Percentiles rank a stretch among this genome's conserved stretches.
These are phyloP conservation scores for Trichoderma sp. DNA, from an alignment of 2,329 filamentous ascomycete species.

Conservation along the genomic window DNA sequence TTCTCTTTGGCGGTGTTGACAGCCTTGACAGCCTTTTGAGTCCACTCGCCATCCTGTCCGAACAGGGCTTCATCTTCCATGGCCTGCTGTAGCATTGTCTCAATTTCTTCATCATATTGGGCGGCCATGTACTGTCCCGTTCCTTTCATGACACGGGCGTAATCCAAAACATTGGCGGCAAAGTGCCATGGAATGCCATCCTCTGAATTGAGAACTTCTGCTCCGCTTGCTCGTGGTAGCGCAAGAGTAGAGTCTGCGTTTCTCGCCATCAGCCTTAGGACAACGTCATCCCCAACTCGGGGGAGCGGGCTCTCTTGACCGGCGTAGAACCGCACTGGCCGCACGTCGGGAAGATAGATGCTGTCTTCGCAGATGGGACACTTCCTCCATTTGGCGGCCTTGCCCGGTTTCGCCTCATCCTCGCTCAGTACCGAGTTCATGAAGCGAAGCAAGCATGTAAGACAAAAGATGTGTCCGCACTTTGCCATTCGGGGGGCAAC, in stretches of 20 bases:
- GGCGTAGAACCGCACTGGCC: constrained; percentile 86
- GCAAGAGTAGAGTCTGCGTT: constrained; percentile 81
- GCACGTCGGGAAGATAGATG: constrained; percentile 87
- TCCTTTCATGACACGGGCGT: constrained; percentile 93
- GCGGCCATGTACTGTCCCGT: constrained; percentile 82
- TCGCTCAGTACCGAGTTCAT: constrained; percentile 82
- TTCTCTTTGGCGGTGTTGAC: constrained; percentile 78
- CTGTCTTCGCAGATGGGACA: constrained; percentile 95
- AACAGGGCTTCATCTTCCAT: constrained; percentile 90
- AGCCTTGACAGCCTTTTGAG: constrained; percentile 74
- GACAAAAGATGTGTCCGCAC: constrained; percentile 95
- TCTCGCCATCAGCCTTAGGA: constrained; percentile 82
- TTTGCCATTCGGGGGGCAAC: constrained; percentile 95
- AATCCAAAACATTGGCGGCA: constrained; percentile 90
- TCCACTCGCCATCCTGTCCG: constrained; percentile 91
- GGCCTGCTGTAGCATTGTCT: constrained; percentile 72
- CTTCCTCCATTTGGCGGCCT: constrained; percentile 82
- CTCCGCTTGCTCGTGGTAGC: constrained; percentile 76
- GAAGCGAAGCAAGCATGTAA: constrained; percentile 90
- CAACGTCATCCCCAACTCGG: constrained; percentile 82
- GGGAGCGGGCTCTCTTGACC: constrained; percentile 84
- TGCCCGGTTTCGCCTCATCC: constrained; percentile 67
- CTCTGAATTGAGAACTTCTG: constrained; percentile 66
- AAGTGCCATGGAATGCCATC: constrained; percentile 94
- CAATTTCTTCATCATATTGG: constrained; percentile 79